Base-by-base conservation (phyloP, 192 early-diverging fungal species). In the Martensiomyces pterosporus region DNA sequence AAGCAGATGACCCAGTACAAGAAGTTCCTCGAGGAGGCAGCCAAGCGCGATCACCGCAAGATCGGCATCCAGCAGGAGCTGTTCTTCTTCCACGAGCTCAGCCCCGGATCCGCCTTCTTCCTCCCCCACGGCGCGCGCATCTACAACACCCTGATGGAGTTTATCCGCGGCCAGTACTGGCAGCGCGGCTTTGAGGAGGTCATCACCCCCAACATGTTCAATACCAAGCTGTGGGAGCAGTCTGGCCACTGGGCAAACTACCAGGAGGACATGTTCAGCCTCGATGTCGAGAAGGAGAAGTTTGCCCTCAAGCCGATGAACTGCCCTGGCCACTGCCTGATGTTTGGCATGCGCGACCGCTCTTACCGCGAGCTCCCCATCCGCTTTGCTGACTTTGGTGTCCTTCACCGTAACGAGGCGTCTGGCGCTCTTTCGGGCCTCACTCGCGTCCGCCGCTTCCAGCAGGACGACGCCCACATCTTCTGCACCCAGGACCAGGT, bases 231-330 rank as follows among this genome's bases (percentile, higher is more conserved):
- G 44, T 99, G 97, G 97, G 79, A 96, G 67, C 85, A 80, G 56
- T 90, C 87, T 34, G 97, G 97, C 7, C 96, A 99, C 79, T 94
- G 85, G 84, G 77, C 80, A 24, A 94, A 99, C 79, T 99, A 99
- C 80, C 55, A 88, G 78, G 96, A 97, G 44, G 85, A 94, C 75
- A 99, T 99, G 96, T 99, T 99, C 69, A 67, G 46, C 9, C 81
- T 99, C 24, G 85, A 90, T 27, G 84, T 99, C 39, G 96, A 99
- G 54, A 99, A 99, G 81, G 94, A 97, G 67, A 78, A 86, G 58
- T 99, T 88, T 78, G 94, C 88, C 4, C 80, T 99, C 40, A 99
- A 99, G 84, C 96, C 96, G 15, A 99, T 99, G 96, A 90, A 99
- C 79, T 99, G 96, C 60, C 96, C 96, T 26, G 90, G 93, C 45